Evolutionary conservation across 2,329 filamentous ascomycete genomes (phyloP).

Genomic region (Curvularia lunata): DNA sequence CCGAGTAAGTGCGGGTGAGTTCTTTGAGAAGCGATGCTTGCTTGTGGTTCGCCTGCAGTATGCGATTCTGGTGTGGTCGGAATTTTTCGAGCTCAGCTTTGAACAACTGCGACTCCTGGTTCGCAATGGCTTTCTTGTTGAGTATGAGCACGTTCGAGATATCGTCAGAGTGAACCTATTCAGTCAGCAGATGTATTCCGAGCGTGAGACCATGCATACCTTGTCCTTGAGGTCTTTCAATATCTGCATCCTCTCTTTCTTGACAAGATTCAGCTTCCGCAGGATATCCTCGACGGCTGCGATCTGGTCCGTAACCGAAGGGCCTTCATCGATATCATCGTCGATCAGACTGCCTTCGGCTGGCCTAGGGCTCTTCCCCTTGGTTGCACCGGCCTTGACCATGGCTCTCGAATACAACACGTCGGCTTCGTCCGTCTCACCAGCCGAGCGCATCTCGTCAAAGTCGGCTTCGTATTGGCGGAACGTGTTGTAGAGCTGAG

Average conservation of each 20-base stretch:
- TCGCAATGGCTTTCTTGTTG: slow-evolving; percentile 95
- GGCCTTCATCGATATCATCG: slow-evolving; percentile 82
- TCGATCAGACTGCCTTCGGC: slow-evolving; percentile 84
- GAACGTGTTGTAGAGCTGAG: slow-evolving; percentile 80
- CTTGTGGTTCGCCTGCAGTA: slow-evolving; percentile 94
- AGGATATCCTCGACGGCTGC: slow-evolving; percentile 85
- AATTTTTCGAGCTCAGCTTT: slow-evolving; percentile 98
- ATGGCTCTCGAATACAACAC: slow-evolving; percentile 87
- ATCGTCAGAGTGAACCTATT: slow-evolving; percentile 89
- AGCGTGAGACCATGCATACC: slow-evolving; percentile 59
- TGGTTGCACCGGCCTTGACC: slow-evolving; percentile 72
- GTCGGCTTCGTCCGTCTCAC: slow-evolving; percentile 84
- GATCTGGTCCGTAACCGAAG: slow-evolving; percentile 89
- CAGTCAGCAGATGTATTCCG: slow-evolving; percentile 2
- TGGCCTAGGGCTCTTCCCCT: slow-evolving; percentile 66
- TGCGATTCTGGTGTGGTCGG: slow-evolving; percentile 85
- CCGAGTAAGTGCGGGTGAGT: slow-evolving; percentile 83
- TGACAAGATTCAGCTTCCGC: slow-evolving; percentile 89
- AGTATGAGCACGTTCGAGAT: slow-evolving; percentile 97
- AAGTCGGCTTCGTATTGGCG: slow-evolving; percentile 88
- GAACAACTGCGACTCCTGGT: slow-evolving; percentile 90
- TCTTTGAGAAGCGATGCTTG: slow-evolving; percentile 95
- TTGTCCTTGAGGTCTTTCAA: slow-evolving; percentile 98
- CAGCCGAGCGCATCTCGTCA: slow-evolving; percentile 91
- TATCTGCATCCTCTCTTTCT: slow-evolving; percentile 88